Percentiles rank a stretch among this genome's conserved stretches.
phyloP scores from a whole-genome alignment of 1,139 yeast species.

The Magnusiomyces starmeri region DNA sequence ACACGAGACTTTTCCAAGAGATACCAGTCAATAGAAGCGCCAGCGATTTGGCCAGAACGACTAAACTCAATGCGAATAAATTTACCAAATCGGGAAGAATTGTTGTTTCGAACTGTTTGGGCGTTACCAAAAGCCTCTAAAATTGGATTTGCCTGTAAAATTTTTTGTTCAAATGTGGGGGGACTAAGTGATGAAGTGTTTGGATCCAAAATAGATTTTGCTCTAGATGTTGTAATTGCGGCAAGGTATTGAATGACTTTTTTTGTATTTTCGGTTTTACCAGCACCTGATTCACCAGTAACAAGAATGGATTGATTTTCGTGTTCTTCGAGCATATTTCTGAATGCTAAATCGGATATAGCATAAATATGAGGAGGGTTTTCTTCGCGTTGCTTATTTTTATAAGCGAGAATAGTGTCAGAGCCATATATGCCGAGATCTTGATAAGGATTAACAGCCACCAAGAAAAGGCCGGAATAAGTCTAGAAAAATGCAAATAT shows the following conservation, averaged over 20 bases:
- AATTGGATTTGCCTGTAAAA: conserved; percentile 90
- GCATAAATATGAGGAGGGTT: conserved; percentile 82
- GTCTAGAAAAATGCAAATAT: no score
- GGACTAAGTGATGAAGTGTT: conserved; percentile 15
- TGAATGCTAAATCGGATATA: conserved; percentile 79
- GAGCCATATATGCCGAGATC: conserved; percentile 65
- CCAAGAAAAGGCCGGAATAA: conserved; percentile 80
- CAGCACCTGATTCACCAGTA: conserved; percentile 98
- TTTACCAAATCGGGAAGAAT: conserved; percentile 95
- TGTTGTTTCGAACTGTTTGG: conserved; percentile 87
- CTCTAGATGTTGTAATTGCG: conserved; percentile 48
- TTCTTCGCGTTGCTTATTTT: conserved; percentile 40
- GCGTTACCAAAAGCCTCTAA: conserved; percentile 97
- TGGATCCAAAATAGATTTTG: conserved; percentile 17
- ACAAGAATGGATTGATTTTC: conserved; percentile 87
- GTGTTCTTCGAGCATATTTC: conserved; percentile 60
- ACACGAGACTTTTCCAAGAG: conserved; percentile 90
- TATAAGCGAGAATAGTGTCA: conserved; percentile 50
- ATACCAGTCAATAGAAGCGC: conserved; percentile 94
- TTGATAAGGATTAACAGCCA: conserved; percentile 91
- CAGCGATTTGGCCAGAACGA: conserved; percentile 57
- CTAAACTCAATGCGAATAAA: conserved; percentile 83
- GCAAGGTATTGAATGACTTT: conserved; percentile 89
- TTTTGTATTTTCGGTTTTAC: conserved; percentile 96
- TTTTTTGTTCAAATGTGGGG: conserved; percentile 65